A percentile compares a stretch with the other conserved stretches of the same genome.
These are phyloP conservation scores for Amoebophrya sp. DNA, from an alignment of 169 alveolate species.

Conservation along the genomic window DNA sequence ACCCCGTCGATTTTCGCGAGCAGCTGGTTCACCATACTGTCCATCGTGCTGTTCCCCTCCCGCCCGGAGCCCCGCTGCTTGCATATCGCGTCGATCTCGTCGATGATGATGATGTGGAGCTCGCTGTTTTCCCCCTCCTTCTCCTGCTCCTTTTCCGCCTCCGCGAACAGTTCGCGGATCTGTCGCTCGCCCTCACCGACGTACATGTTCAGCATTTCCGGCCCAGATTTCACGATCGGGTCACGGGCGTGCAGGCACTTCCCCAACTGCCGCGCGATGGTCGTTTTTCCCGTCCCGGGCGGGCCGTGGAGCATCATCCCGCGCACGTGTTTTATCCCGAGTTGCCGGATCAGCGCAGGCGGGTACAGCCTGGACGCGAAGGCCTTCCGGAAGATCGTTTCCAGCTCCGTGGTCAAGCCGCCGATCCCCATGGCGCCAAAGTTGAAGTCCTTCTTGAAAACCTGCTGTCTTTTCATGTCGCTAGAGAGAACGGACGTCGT, in stretches of 20 bases:
- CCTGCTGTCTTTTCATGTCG: neutral
- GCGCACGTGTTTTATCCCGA: slow-evolving; percentile 96
- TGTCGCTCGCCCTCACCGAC: slow-evolving; percentile 99
- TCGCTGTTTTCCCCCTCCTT: slow-evolving; percentile 87
- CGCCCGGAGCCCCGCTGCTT: slow-evolving; percentile 85
- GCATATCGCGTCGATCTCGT: slow-evolving; percentile 99
- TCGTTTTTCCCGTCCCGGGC: slow-evolving; percentile 99
- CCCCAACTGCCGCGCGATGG: slow-evolving; percentile 81
- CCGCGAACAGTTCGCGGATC: slow-evolving; percentile 91
- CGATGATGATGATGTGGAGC: slow-evolving; percentile 95
- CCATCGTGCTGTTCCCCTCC: slow-evolving; percentile 56
- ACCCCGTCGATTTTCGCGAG: slow-evolving; percentile 99
- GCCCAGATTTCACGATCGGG: slow-evolving; percentile 59
- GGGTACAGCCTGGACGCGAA: slow-evolving; percentile 98
- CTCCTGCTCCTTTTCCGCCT: slow-evolving; percentile 83
- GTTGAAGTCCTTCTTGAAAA: slow-evolving; percentile 73
- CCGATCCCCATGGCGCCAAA: slow-evolving; percentile 85
- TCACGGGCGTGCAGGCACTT: slow-evolving; percentile 44
- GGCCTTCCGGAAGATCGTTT: slow-evolving; percentile 98
- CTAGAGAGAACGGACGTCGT: neutral
- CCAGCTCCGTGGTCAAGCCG: slow-evolving; percentile 76
- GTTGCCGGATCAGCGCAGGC: slow-evolving; percentile 85
- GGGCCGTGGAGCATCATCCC: slow-evolving; percentile 98
- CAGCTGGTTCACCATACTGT: slow-evolving; percentile 96
- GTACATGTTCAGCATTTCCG: slow-evolving; percentile 78